Conservation (phyloP, 2,329 filamentous ascomycete species). For the Talaromyces sp. region DNA sequence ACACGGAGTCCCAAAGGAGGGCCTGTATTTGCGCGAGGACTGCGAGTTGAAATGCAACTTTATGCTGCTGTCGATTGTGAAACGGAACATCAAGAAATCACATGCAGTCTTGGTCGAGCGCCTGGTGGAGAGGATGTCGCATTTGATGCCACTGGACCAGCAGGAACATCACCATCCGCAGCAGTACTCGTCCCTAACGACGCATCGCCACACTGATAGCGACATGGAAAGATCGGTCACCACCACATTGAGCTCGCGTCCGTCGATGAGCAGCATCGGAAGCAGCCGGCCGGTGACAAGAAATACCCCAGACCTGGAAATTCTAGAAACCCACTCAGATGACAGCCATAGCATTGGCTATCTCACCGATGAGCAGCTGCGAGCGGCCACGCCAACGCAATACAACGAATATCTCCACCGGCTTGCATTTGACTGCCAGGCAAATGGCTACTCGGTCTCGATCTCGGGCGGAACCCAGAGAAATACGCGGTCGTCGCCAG, state of each 20-base stretch:
- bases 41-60: slow-evolving; percentile 77
- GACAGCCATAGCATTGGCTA: not conserved
- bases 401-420: slow-evolving; percentile 9
- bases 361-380: not conserved
- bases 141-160: slow-evolving; percentile 13
- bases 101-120: slow-evolving; percentile 64
- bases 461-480: slow-evolving; percentile 8
- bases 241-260: not conserved
- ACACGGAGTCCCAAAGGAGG: slow-evolving; percentile 52
- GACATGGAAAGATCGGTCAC: not conserved
- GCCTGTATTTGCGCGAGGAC: slow-evolving; percentile 75
- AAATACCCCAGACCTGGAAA: not conserved
- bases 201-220: not conserved
- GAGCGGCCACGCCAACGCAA: not conserved
- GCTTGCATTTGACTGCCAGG: slow-evolving; percentile 4
- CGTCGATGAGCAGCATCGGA: not conserved
- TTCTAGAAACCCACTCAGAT: not conserved
- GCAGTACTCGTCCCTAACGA: not conserved
- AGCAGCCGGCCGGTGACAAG: not conserved
- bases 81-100: slow-evolving; percentile 73
- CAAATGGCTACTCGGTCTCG: slow-evolving; percentile 8
- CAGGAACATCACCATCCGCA: not conserved
- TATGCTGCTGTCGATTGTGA: slow-evolving; percentile 69
- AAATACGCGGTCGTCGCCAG: not conserved
- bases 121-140: slow-evolving; percentile 47